Evolutionary conservation across 2,329 filamentous ascomycete genomes (phyloP).

Genomic region (Aspergillus sp.): DNA sequence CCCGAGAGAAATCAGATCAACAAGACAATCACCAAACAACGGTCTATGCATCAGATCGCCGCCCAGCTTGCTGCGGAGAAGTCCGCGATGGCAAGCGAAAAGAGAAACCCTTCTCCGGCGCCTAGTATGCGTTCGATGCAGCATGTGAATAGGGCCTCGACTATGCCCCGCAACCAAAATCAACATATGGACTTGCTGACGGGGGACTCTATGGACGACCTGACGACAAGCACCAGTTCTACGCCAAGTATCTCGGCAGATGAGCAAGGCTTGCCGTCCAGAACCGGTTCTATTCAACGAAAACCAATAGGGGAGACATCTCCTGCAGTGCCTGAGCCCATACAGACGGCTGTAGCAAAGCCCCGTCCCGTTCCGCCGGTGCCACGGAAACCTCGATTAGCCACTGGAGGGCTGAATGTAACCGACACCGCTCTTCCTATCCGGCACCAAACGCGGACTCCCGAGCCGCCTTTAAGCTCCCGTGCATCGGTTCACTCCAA

Average conservation of each 20-base stretch:
- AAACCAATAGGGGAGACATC: constrained; percentile 8
- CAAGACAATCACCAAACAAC: constrained; percentile 16
- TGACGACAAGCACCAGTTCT: constrained; percentile 1
- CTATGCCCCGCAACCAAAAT: constrained; percentile 11
- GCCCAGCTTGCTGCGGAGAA: constrained; percentile 35
- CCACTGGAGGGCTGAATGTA: constrained; percentile 1
- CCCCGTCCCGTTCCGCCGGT: constrained; percentile 17
- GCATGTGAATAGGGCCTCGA: constrained; percentile 2
- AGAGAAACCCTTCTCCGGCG: constrained; percentile 6
- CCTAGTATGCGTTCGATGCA: neutral
- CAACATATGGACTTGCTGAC: constrained; percentile 22
- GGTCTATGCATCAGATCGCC: constrained; percentile 32
- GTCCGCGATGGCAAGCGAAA: constrained; percentile 22
- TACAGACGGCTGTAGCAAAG: constrained; percentile 11
- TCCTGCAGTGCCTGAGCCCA: constrained; percentile 1
- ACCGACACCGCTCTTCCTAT: neutral
- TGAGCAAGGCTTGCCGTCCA: constrained; percentile 1
- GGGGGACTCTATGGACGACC: constrained; percentile 25
- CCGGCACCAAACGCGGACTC: neutral
- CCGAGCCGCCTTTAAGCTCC: constrained; percentile 10
- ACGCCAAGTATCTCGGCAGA: constrained; percentile 5
- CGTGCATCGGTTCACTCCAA: constrained; percentile 16
- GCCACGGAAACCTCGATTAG: constrained; percentile 12
- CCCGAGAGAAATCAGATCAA: constrained; percentile 14
- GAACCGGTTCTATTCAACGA: constrained; percentile 8